Base-by-base conservation (phyloP, 2,329 filamentous ascomycete genomes). In the Penicillium sp. region DNA sequence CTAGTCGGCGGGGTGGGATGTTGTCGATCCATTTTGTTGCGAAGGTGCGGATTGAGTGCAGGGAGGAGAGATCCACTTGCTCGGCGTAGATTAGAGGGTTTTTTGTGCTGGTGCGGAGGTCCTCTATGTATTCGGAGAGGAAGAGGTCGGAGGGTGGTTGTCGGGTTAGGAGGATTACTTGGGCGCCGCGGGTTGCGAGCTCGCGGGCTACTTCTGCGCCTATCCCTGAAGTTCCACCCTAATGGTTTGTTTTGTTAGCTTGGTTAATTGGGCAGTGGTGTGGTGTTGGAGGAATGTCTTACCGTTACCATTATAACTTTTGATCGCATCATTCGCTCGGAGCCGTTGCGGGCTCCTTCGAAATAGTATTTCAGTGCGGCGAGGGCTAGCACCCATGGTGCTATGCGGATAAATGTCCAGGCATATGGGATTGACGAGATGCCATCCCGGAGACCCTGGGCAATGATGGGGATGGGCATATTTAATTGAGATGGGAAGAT, bases 11-110 rank as follows among this genome's bases (percentile, higher is more conserved):
- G 9, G 92, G 90, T 3, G 94, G 93, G 22, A 89, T 85, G 73
- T 97, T 97, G 74, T 99, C 93, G 63, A 99, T 91, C 93, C 95
- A 99, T 78, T 91, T 93, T 0, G 94, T 99, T 13, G 94, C 94
- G 72, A 99, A 99, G 60, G 87, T 82, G 38, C 94, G 89, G 66
- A 99, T 88, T 72, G 90, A 95, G 72, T 96, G 86, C n/a, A 99
- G 80, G 16, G 89, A 93, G 13, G 88, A 78, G 29, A 99, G 84
- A 70, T 99, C 92, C 66, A 96, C 91, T 75, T 96, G 90, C 74
- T 99, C 94, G 57, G 94, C 92, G 68, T 96, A 97, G 65, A 99
- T 90, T 69, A 99, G 81, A 56, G 92, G 81, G 76, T 97, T 97
- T 32, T 84, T 82, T 8, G 91, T 90, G 52, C 82, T 80, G 29